A percentile compares a stretch with the other conserved stretches of the same genome.
phyloP scores from a whole-genome alignment of 1,284 basidiomycete genomes.

The Fomitiporia mediterranea region DNA sequence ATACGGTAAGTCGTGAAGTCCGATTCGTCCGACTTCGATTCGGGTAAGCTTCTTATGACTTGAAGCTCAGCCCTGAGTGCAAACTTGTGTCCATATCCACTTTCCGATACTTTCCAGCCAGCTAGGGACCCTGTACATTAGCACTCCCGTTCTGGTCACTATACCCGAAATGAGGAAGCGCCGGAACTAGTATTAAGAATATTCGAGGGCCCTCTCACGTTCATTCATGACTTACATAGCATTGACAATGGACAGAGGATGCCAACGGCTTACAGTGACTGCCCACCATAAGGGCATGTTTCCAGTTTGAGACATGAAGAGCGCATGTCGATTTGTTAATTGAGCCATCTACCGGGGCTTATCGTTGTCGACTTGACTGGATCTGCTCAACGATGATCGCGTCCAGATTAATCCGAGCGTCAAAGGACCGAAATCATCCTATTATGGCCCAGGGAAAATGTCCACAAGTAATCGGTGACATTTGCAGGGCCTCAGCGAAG shows the following conservation, averaged over 20 bases:
- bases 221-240: background rate
- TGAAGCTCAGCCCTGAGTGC: background rate
- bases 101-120: background rate
- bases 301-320: background rate
- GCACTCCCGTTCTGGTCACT: background rate
- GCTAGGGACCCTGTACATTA: background rate
- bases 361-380: background rate
- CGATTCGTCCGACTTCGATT: background rate
- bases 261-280: background rate
- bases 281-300: too few relatives aligned
- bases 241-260: background rate
- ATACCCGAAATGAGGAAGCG: background rate
- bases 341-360: background rate
- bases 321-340: background rate
- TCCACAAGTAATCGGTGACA: too few relatives aligned
- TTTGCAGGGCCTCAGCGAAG: too few relatives aligned
- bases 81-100: background rate
- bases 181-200: background rate
- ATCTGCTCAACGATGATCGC: background rate
- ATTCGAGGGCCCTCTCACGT: background rate
- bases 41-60: background rate
- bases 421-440: too few relatives aligned
- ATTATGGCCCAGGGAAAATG: too few relatives aligned
- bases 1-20: background rate
- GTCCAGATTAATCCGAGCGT: background rate